Evolutionary conservation across 768 basidiomycete species (phyloP), one percentile per base, ranked within the genome.

Genomic region (Russula dissimulans): DNA sequence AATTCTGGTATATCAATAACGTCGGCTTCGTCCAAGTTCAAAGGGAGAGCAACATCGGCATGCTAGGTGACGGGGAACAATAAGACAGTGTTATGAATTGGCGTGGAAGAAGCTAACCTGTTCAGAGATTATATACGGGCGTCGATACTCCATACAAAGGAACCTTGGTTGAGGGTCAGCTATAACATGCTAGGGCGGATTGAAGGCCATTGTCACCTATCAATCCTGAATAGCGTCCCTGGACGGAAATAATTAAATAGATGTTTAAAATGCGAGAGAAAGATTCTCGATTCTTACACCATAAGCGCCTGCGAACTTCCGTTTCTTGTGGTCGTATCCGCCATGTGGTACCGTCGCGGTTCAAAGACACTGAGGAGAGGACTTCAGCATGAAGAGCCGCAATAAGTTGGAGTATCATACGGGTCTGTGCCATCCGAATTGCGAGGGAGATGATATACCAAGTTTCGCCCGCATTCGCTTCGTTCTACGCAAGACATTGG

Each of bases 371-470:
- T 68, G 43, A 22, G 0, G 4, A 41, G 11, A 11, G 29, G 1
- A 8, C 32, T 46, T 57, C 8, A 64, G 46, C 10, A 3, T 41
- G 41, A 41, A n/a, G 17, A 5, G 7, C 10, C 8, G 32, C 22
- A 41, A 10, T 4, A 17, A 22, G 42, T 60, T 18, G 62, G 15
- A 32, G 18, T 36, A 18, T 31, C 63, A 26, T 61, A 68, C 67
- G 56, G 31, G 62, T 64, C 50, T 68, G 67, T 8, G 67, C 67
- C 62, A 64, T 66, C 15, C 67, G 67, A 50, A 68, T 66, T 7
- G 67, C 67, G 12, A 64, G 51, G 39, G 55, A 57, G 14, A 56
- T 42, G 26, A 60, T 63, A 42, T 65, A 65, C 51, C 56, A 64
- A 39, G 63, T 53, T 51, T 66, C 63, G 9, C 54, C 56, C 8